Conservation (phyloP, 2,329 filamentous ascomycete genomes). For the Cladosporium sp. region DNA sequence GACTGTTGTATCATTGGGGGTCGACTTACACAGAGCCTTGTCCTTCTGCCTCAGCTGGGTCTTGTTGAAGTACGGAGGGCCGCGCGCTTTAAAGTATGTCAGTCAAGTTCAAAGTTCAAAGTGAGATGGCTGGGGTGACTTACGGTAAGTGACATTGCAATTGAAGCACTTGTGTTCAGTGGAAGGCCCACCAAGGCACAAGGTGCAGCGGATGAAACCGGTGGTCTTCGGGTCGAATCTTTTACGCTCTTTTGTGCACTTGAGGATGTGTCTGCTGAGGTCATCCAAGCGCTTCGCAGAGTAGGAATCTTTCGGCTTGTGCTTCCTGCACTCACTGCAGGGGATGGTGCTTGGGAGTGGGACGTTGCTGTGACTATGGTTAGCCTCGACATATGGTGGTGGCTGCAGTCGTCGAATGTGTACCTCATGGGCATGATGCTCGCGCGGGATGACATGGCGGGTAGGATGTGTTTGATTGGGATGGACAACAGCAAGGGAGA, state of each 20-base stretch:
- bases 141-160: slow-evolving; percentile 17
- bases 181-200: slow-evolving; percentile 19
- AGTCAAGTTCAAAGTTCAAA: too few species aligned
- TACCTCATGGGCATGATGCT: too few species aligned
- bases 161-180: slow-evolving; percentile 24
- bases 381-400: too few species aligned
- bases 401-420: too few species aligned
- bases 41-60: not conserved
- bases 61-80: too few species aligned
- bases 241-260: not conserved
- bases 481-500: too few species aligned
- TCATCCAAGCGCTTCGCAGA: slow-evolving; percentile 16
- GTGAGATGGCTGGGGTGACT: too few species aligned
- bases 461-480: too few species aligned
- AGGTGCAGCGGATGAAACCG: slow-evolving; percentile 19
- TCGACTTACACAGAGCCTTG: not conserved
- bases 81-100: too few species aligned
- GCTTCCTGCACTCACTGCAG: slow-evolving; percentile 17
- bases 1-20: too few species aligned
- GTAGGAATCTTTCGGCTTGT: slow-evolving; percentile 13
- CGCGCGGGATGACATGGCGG: too few species aligned
- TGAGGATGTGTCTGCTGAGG: slow-evolving; percentile 13
- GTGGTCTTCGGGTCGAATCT: slow-evolving; percentile 12
- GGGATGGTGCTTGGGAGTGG: slow-evolving; percentile 14
- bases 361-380: not conserved